Conservation (phyloP, 1,139 yeast species). For the Groenewaldozyma auringiensis region DNA sequence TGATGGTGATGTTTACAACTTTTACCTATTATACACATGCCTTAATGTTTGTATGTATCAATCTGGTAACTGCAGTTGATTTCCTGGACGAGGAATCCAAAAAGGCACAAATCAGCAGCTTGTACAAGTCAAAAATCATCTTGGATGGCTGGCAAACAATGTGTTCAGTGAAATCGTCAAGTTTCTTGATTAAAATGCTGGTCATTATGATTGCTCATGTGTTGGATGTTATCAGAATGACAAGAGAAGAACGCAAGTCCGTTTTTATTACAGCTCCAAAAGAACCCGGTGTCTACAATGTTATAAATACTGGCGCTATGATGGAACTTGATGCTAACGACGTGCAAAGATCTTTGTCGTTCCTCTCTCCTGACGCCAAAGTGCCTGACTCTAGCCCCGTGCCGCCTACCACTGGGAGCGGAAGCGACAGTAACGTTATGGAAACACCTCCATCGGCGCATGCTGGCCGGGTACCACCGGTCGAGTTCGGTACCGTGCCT, state of each 20-base stretch:
- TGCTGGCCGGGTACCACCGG: not conserved
- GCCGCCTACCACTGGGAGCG: too few relatives aligned
- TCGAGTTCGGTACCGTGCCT: not conserved
- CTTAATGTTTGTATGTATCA: slow-evolving; percentile 18
- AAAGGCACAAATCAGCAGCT: slow-evolving; percentile 5
- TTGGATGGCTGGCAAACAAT: not conserved
- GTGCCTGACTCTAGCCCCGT: not conserved
- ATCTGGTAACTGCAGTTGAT: slow-evolving; percentile 18
- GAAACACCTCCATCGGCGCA: not conserved
- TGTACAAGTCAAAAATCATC: slow-evolving; percentile 2
- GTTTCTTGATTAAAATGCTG: slow-evolving; percentile 4
- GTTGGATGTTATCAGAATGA: slow-evolving; percentile 4
- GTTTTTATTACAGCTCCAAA: not conserved
- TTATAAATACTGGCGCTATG: slow-evolving; percentile 11
- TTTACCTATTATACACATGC: slow-evolving; percentile 22
- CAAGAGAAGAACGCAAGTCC: slow-evolving; percentile 2
- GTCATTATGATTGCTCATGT: slow-evolving; percentile 5
- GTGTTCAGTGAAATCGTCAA: not conserved
- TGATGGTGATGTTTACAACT: slow-evolving; percentile 16
- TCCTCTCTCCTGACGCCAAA: not conserved
- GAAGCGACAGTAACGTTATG: too few relatives aligned
- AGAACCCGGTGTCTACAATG: not conserved
- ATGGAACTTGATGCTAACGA: slow-evolving; percentile 17
- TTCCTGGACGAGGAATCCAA: slow-evolving; percentile 19
- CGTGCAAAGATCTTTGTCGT: slow-evolving; percentile 6